Conservation (phyloP, 2,329 filamentous ascomycete species). For the Penicillium sp. region DNA sequence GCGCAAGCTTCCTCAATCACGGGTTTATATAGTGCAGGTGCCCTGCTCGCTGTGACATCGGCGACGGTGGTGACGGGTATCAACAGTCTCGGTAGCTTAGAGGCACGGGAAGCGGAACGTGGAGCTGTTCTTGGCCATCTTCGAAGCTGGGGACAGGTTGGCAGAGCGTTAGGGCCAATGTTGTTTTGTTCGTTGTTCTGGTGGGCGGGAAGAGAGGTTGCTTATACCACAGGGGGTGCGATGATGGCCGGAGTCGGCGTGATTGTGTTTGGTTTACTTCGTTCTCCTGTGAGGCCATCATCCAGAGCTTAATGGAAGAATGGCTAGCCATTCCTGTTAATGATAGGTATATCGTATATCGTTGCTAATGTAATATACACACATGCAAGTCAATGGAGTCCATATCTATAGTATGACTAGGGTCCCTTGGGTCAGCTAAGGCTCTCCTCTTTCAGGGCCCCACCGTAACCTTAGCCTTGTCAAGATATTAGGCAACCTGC, state of each 20-base stretch:
- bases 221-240: not conserved
- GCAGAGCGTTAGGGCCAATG: conserved; percentile 3
- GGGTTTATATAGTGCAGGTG: not conserved
- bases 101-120: not conserved
- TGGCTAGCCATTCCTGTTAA: not conserved
- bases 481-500: too few species aligned
- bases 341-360: too few species aligned
- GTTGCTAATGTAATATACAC: not conserved
- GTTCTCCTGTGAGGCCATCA: not conserved
- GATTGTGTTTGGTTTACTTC: conserved; percentile 4
- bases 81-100: conserved; percentile 2
- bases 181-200: conserved; percentile 2
- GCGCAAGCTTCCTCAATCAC: not conserved
- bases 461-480: too few species aligned
- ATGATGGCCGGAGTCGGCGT: conserved; percentile 6
- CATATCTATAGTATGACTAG: too few species aligned
- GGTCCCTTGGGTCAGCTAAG: too few species aligned
- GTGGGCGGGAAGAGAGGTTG: conserved; percentile 4
- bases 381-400: not conserved
- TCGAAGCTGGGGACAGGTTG: conserved; percentile 9
- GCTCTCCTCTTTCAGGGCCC: too few species aligned
- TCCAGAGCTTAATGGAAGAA: not conserved
- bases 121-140: not conserved
- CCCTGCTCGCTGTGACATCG: not conserved
- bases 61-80: conserved; percentile 5